Percentiles rank a stretch among this genome's conserved stretches.
Conservation (phyloP, 2,329 filamentous ascomycete species). For the Xylaria arbuscula region DNA sequence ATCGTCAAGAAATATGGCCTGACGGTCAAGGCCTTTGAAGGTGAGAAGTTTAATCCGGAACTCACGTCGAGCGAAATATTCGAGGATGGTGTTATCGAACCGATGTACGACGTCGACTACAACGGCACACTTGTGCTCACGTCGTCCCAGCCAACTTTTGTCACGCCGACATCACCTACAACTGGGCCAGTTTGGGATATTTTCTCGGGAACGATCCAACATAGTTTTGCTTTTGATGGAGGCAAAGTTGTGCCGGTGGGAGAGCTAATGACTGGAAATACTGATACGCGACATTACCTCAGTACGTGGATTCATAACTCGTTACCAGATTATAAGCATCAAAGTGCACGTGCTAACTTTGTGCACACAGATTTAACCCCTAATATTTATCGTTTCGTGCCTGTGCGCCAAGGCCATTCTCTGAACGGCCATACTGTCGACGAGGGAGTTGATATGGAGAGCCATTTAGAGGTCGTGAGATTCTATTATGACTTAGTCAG, state of each 20-base stretch:
- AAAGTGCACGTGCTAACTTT: constrained; percentile 22
- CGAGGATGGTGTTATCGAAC: constrained; percentile 39
- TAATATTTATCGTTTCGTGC: constrained; percentile 56
- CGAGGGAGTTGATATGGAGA: constrained; percentile 54
- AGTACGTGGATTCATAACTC: constrained; percentile 41
- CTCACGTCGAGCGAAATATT: constrained; percentile 40
- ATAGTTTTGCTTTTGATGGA: constrained; percentile 51
- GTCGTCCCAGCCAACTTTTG: constrained; percentile 49
- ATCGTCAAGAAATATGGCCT: constrained; percentile 62
- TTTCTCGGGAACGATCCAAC: constrained; percentile 50
- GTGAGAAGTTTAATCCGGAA: constrained; percentile 49
- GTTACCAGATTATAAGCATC: not conserved
- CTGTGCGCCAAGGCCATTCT: constrained; percentile 50
- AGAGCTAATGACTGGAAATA: constrained; percentile 54
- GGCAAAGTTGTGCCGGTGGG: constrained; percentile 53
- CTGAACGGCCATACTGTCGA: constrained; percentile 54
- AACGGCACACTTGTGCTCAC: constrained; percentile 55
- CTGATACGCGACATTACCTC: constrained; percentile 53
- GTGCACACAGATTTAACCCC: constrained; percentile 46
- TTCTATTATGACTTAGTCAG: constrained; percentile 55
- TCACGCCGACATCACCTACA: constrained; percentile 53
- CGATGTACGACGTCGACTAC: constrained; percentile 54
- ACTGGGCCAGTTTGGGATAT: constrained; percentile 49
- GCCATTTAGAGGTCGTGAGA: constrained; percentile 53
- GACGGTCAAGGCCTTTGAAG: constrained; percentile 60